Base-by-base conservation (phyloP, 768 basidiomycete species). In the Lactifluus pinguis region DNA sequence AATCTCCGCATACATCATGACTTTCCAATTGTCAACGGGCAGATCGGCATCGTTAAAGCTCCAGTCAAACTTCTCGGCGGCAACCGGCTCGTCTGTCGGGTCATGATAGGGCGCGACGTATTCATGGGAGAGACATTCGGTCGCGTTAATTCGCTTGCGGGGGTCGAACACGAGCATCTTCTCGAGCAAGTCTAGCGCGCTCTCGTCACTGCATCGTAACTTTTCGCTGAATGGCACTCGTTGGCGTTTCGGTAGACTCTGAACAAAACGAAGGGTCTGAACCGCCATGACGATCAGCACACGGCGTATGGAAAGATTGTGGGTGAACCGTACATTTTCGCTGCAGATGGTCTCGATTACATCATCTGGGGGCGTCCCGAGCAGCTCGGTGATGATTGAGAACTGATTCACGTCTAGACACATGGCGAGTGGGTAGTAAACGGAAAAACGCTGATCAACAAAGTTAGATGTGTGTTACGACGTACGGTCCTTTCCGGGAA, bases 1-100 rank as follows among this genome's bases (percentile, higher is more conserved):
- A 65, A 98, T 98, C 75, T 99, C 95, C 68, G 87, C 89, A 78
- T 98, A 98, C 95, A 99, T 99, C 97, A 99, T 99, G 70, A 97
- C 95, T 76, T 98, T 98, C 97, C 97, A 99, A 1, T 92, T 95
- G 69, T 99, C 97, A 11, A 98, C 90, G 0, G 97, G 97, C 49
- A 99, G 79, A 72, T 99, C 97, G 19, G 97, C 97, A 65, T 99
- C 97, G 73, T 99, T 99, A 83, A 99, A 99, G 69, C 87, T 90
- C 97, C 97, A 99, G 74, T 99, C 97, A 69, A 99, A 99, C 70
- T 89, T 87, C 71, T 98, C 94, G 17, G 79, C 83, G 13, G 97
- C 92, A 19, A 87, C 85, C 9, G 97, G 97, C 71, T 99, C 97
- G 71, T 99, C 97, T 2, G 92, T 93, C 8, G 95, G 94, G 74